Conservation (phyloP, 495 filamentous ascomycete genomes). For the Neurospora sp. region DNA sequence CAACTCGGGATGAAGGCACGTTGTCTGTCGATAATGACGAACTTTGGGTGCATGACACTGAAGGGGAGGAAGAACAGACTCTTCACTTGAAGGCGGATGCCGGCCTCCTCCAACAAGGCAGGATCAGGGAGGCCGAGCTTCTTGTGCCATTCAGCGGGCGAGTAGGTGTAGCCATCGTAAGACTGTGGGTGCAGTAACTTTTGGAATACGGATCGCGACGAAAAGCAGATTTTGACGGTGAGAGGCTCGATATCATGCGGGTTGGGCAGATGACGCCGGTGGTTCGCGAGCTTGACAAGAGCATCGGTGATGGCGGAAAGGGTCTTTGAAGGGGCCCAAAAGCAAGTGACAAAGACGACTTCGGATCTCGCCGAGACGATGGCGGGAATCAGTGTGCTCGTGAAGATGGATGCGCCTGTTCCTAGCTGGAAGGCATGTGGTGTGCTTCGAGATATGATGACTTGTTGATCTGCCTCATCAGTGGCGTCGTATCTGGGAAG, state of each 20-base stretch:
- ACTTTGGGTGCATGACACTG: constrained; percentile 71
- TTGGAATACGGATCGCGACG: constrained; percentile 54
- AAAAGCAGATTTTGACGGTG: constrained; percentile 39
- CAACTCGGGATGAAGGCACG: constrained; percentile 54
- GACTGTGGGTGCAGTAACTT: constrained; percentile 58
- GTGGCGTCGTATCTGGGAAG: constrained; percentile 10
- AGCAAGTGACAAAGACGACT: constrained; percentile 65
- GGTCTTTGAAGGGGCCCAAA: constrained; percentile 55
- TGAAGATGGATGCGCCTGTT: constrained; percentile 46
- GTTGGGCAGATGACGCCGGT: constrained; percentile 14
- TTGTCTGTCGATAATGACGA: constrained; percentile 56
- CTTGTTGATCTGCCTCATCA: constrained; percentile 20
- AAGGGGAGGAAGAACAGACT: constrained; percentile 64
- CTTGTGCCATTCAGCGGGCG: constrained; percentile 41
- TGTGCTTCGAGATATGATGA: constrained; percentile 34
- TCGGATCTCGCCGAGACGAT: constrained; percentile 48
- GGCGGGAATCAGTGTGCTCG: constrained; percentile 41
- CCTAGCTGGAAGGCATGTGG: constrained; percentile 44
- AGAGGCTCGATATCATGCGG: constrained; percentile 12
- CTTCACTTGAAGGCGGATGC: constrained; percentile 55
- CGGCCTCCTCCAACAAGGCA: constrained; percentile 35
- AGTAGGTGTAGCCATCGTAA: constrained; percentile 45
- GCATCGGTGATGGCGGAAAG: constrained; percentile 37
- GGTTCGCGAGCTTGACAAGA: constrained; percentile 41
- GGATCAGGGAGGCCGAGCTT: constrained; percentile 50